These are phyloP conservation scores for Rhodotorula toruloides DNA, from an alignment of 768 basidiomycete species.

Conservation along the genomic window DNA sequence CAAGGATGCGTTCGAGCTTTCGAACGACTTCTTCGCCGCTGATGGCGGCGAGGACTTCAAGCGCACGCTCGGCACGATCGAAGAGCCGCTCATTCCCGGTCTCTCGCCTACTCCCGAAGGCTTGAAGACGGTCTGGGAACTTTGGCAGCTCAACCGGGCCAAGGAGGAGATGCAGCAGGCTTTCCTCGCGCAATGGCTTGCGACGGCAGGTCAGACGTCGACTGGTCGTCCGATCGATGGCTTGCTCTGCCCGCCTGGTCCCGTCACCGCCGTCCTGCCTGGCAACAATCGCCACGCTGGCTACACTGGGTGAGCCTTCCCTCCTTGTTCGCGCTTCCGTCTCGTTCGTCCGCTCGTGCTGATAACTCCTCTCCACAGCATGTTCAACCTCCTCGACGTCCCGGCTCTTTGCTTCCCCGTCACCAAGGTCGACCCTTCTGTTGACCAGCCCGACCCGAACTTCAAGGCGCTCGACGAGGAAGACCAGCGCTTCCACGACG, in stretches of 20 bases:
- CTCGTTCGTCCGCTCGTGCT: too few species aligned
- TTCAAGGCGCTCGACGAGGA: background rate
- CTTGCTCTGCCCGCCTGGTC: background rate
- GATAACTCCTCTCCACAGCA: too few species aligned
- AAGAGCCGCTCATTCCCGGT: slow-evolving; percentile 10
- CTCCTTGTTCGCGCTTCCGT: too few species aligned
- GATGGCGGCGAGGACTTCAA: slow-evolving; percentile 23
- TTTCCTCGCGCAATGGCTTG: slow-evolving; percentile 1
- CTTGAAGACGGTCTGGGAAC: slow-evolving; percentile 1
- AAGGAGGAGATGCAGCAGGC: slow-evolving; percentile 7
- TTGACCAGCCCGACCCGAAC: background rate
- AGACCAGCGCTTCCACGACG: background rate
- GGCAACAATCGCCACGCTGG: background rate
- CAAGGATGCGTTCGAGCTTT: background rate
- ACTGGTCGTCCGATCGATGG: slow-evolving; percentile 9
- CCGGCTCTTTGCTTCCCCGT: slow-evolving; percentile 8
- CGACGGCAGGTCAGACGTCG: background rate
- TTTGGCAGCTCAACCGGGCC: slow-evolving; percentile 5
- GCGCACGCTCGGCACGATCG: background rate
- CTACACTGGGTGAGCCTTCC: too few species aligned
- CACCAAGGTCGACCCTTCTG: background rate
- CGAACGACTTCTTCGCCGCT: background rate
- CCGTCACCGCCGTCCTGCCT: background rate
- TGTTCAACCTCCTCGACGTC: slow-evolving; percentile 13
- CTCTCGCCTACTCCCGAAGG: background rate